Percentiles rank a stretch among this genome's conserved stretches.
Evolutionary conservation across 2,329 filamentous ascomycete genomes (phyloP).

Genomic region (Xenosphaeropsis pyriputrescens): DNA sequence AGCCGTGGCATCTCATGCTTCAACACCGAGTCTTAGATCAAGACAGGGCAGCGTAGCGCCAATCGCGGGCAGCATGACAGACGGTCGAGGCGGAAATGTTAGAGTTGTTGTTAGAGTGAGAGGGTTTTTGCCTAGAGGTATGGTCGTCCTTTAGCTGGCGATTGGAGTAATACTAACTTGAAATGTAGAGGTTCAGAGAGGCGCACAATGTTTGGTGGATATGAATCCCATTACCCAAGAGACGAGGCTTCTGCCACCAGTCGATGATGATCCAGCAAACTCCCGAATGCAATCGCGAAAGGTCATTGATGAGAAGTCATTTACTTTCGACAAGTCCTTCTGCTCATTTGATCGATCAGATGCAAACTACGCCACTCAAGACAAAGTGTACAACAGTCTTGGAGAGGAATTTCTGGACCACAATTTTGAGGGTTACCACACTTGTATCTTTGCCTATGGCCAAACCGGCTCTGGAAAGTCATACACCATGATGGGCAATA

Average conservation of each 20-base stretch:
- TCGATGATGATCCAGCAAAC: slow-evolving; percentile 36
- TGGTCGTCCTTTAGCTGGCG: slow-evolving; percentile 1
- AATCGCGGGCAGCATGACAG: slow-evolving; percentile 30
- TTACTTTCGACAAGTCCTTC: slow-evolving; percentile 96
- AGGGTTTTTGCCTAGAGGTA: slow-evolving; percentile 67
- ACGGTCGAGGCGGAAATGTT: slow-evolving; percentile 56
- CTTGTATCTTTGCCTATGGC: slow-evolving; percentile 96
- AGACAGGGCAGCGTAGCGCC: slow-evolving; percentile 51
- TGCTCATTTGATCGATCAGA: slow-evolving; percentile 81
- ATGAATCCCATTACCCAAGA: slow-evolving; percentile 84
- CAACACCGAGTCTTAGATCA: slow-evolving; percentile 63
- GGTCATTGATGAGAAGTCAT: slow-evolving; percentile 72
- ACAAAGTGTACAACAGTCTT: slow-evolving; percentile 84
- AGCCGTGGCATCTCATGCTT: slow-evolving; percentile 47
- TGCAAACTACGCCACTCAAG: slow-evolving; percentile 78
- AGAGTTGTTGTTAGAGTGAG: slow-evolving; percentile 70
- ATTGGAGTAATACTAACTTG: slow-evolving; percentile 5
- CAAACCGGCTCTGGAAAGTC: slow-evolving; percentile 97
- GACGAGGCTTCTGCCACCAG: slow-evolving; percentile 66
- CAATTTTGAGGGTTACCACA: slow-evolving; percentile 98
- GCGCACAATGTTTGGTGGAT: slow-evolving; percentile 70
- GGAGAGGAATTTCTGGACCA: slow-evolving; percentile 97
- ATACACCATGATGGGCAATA: slow-evolving; percentile 93
- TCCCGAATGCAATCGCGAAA: slow-evolving; percentile 52
- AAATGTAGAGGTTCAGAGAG: slow-evolving; percentile 60